Conservation (phyloP, 2,329 filamentous ascomycete genomes). For the Lecanicillium sp. region DNA sequence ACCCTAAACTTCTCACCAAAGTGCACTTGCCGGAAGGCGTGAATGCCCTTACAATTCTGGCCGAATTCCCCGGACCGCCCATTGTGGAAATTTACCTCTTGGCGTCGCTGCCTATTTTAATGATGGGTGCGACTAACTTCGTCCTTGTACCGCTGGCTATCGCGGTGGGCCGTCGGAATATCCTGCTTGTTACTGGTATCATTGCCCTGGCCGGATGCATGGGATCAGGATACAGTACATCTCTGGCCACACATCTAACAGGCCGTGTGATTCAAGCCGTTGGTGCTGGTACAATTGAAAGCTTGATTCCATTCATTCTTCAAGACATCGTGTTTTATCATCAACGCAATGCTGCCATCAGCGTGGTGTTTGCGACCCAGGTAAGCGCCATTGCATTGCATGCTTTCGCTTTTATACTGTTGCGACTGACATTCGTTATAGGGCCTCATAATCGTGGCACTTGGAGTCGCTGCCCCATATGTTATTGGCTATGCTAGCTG, state of each 20-base stretch:
- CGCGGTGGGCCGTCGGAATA: slow-evolving; percentile 26
- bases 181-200: slow-evolving; percentile 23
- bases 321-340: slow-evolving; percentile 32
- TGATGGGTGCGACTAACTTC: slow-evolving; percentile 26
- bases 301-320: slow-evolving; percentile 28
- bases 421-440: slow-evolving; percentile 4
- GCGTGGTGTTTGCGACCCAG: slow-evolving; percentile 20
- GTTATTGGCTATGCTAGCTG: slow-evolving; percentile 23
- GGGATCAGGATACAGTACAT: slow-evolving; percentile 25
- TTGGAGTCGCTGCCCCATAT: slow-evolving; percentile 20
- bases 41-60: slow-evolving; percentile 21
- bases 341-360: slow-evolving; percentile 26
- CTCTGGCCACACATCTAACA: slow-evolving; percentile 21
- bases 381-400: slow-evolving; percentile 1
- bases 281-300: slow-evolving; percentile 26
- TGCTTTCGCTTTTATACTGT: neutral
- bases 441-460: slow-evolving; percentile 21
- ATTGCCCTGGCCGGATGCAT: slow-evolving; percentile 27
- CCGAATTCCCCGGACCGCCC: slow-evolving; percentile 20
- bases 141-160: slow-evolving; percentile 30
- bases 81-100: slow-evolving; percentile 22
- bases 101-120: slow-evolving; percentile 25
- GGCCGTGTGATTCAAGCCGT: slow-evolving; percentile 26
- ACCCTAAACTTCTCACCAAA: slow-evolving; percentile 20
- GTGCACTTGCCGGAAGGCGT: slow-evolving; percentile 15